Evolutionary conservation across 148 eudicot genomes (phyloP).

Genomic region (Salicornia ramosissima): DNA sequence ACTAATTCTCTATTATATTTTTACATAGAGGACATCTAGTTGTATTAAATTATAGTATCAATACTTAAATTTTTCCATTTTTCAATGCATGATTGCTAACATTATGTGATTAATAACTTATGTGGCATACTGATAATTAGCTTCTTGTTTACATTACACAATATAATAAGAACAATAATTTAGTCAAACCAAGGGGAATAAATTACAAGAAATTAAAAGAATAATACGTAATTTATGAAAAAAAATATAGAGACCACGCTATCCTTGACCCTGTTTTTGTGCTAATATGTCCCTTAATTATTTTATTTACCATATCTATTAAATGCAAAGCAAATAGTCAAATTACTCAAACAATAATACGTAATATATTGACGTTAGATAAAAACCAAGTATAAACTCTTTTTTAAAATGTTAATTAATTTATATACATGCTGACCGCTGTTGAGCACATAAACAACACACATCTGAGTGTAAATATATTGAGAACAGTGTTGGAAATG

Average conservation of each 20-base stretch:
- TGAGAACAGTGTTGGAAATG: too few relatives aligned
- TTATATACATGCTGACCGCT: too few relatives aligned
- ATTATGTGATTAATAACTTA: constrained; percentile 13
- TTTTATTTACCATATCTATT: background rate
- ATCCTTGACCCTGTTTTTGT: constrained; percentile 13
- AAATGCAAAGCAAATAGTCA: background rate
- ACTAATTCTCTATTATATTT: too few relatives aligned
- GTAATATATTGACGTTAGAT: too few relatives aligned
- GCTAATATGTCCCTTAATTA: constrained; percentile 18
- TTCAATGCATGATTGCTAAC: constrained; percentile 5
- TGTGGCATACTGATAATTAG: background rate
- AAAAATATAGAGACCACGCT: constrained; percentile 9
- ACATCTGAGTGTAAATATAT: too few relatives aligned
- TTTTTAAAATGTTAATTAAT: too few relatives aligned
- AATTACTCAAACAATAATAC: background rate
- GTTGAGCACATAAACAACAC: too few relatives aligned
- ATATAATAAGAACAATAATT: background rate
- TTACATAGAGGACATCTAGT: constrained; percentile 4
- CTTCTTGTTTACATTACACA: background rate
- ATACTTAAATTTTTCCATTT: background rate
- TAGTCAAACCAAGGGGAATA: background rate
- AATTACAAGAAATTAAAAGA: background rate
- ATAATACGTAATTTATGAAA: background rate
- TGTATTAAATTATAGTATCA: background rate
- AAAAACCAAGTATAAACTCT: too few relatives aligned